Base-by-base conservation (phyloP, 345 rosid species). In the Eucalyptus cloeziana region DNA sequence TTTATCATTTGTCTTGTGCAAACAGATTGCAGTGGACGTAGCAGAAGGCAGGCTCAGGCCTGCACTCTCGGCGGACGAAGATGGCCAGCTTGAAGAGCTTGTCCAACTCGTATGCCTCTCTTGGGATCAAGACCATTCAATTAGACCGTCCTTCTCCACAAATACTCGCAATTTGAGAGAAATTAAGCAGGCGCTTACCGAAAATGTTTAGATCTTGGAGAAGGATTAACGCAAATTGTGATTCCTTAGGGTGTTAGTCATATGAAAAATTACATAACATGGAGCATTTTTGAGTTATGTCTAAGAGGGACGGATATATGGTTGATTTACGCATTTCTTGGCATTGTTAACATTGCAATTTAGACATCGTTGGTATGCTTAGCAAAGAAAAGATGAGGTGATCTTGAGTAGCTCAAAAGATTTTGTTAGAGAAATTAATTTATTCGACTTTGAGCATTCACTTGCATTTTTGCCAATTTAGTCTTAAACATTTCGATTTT, bases 21-120 rank as follows among this genome's bases (percentile, higher is more conserved):
- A 45, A 30, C 79, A 95, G 95, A 95, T 95, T 86, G 96, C 93
- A 3, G 79, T 94, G 93, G 93, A 93, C 89, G 95, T 94, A 49
- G 95, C 89, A 62, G 95, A 94, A 52, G 94, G 95, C 3, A 89
- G 54, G 22, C 90, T 92, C 58, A 92, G 96, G 92, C 96, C 97
- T 45, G 49, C 49, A 10, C 49, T 40, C 43, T 40, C 91, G 4
- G 92, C 88, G 60, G 94, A 93, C 56, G 58, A 87, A 30, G 49
- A 91, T 43, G 93, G 87, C 19, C 79, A 87, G 49, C 37, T 88
- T 3, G 90, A 88, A 33, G 95, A 91, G 87, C 85, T 94, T 16
- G 91, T 90, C 22, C 87, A 91, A 14, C 94, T 93, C 8, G 91
- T 94, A 40, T 58, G 92, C 47, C 88, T 83, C 27, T 91, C 94